Evolutionary conservation across 306 rosid genomes (phyloP), one percentile per base, ranked within the genome.

Genomic region (Quercus wislizeni): DNA sequence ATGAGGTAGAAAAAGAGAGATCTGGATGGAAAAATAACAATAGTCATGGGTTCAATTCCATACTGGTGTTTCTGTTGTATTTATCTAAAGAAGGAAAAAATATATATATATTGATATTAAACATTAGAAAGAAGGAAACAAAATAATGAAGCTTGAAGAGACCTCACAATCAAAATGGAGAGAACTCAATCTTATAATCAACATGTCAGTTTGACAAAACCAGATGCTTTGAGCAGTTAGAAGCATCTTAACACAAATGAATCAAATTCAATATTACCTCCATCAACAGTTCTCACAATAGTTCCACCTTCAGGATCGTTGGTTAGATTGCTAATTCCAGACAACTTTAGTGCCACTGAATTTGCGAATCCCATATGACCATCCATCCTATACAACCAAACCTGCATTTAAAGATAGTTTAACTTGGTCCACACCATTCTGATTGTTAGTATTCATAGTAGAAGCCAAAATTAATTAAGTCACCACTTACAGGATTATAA

Each of bases 301-400:
- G 87, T 89, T 76, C 97, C 98, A 55, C 97, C 97, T 49, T 81
- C 78, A 59, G 97, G 96, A 85, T 87, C 89, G 76, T 84, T 83
- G 14, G 92, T 85, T 58, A 75, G 83, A 23, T 82, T 87, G 43
- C 86, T 85, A 74, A 94, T 76, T 41, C 96, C 93, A 57, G 93
- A 91, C 87, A 90, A 77, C 83, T 74, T 86, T 30, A 90, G 89
- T 27, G 96, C 84, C 77, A 83, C 82, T 51, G 96, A 85, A 82
- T 94, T 94, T 73, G 90, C 98, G 85, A 92, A 86, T 78, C 94
- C 92, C 94, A 85, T 90, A 76, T 94, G 98, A 30, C 96, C 94
- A 86, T 94, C 98, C 78, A 57, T 82, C 84, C 98, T 90, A 43
- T 93, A 84, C 54, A 94, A 73, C 93, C 93, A 92, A 74, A 92